Evolutionary conservation across 495 filamentous ascomycete species (phyloP), one percentile per base, ranked within the genome.

Genomic region (Penicillium maclennaniae): DNA sequence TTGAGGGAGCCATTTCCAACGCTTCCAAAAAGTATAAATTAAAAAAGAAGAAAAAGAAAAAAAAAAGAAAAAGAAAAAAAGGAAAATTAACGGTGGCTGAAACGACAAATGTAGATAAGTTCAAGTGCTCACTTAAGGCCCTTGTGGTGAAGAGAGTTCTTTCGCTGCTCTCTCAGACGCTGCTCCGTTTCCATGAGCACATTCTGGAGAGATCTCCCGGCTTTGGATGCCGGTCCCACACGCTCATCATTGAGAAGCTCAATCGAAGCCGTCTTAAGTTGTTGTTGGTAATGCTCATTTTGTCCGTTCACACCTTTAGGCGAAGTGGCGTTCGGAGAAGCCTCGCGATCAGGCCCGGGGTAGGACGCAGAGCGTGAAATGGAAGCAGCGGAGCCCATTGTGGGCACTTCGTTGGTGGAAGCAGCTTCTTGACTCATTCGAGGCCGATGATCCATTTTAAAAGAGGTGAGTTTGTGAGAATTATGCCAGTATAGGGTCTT

Each of bases 111-210:
- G 23, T 5, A 23, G 23, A 5, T 23, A 34, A 26, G 8, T 12
- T 23, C 9, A 17, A n/a, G 12, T 9, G 39, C 46, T 27, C 7
- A 49, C 34, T 49, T 49, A 17, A 10, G 25, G 19, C 36, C 46
- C 14, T 19, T n/a, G 8, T 49, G 16, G 39, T 49, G 46, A 7
- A 51, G 25, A 38, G 27, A 43, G n/a, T 31, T 40, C 21, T 31
- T 34, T 12, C 46, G 25, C 17, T 55, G 45, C n/a, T 55, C 23
- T 9, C 36, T 49, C 16, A 49, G 16, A 1, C 41, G 41, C 12
- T 45, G 46, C 41, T 55, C 53, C 9, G 53, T 55, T 14, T 49
- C 53, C 53, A 55, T 55, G 26, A 55, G 34, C 4, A 49, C 53
- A 45, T 55, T 55, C 25, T 55, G 53, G 0, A 55, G 31, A 1